Base-by-base conservation (phyloP, 257 asterid genomes). In the Mitragyna speciosa region DNA sequence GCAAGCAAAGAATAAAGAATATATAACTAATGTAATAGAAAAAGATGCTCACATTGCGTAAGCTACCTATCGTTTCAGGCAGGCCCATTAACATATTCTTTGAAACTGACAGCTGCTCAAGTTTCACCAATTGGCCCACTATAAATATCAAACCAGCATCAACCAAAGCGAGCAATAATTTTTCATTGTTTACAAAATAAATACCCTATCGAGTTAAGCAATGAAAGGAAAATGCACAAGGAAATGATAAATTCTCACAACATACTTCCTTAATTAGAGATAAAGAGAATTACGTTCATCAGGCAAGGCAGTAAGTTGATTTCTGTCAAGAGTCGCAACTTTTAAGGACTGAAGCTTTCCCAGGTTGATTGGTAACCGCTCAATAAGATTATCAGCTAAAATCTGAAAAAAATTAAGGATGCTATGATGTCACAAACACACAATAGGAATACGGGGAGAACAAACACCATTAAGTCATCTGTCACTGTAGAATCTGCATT, bases 101-200 rank as follows among this genome's bases (percentile, higher is more conserved):
- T 33, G 97, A 91, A 87, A 93, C 72, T 56, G 99, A 92, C 73
- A 95, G 86, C 88, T 83, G 88, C 92, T 95, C 99, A 84, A 95
- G 89, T 86, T 90, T 95, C 89, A 95, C 98, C 90, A 95, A 83
- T 85, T 95, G 99, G 72, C 99, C 99, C 93, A 95, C 99, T 95
- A 90, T 85, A 88, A 51, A 81, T 24, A 64, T 54, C 76, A 79
- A 79, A 39, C 36, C 77, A 56, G 78, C 22, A 79, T 78, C 12
- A 65, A 69, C 12, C 43, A 70, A 74, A 58, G 45, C 28, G 61
- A 54, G 64, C 14, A 59, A n/a, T 31, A 51, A 45, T 36, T 36
- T 7, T 39, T 43, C 28, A 43, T 52, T 43, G 31, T 70, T 79
- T 64, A 15, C 67, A 73, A 31, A 59, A 45, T 49, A 70, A 30